phyloP scores from a whole-genome alignment of 352 stramenopile genomes.

The Globisporangium acanthophoron region DNA sequence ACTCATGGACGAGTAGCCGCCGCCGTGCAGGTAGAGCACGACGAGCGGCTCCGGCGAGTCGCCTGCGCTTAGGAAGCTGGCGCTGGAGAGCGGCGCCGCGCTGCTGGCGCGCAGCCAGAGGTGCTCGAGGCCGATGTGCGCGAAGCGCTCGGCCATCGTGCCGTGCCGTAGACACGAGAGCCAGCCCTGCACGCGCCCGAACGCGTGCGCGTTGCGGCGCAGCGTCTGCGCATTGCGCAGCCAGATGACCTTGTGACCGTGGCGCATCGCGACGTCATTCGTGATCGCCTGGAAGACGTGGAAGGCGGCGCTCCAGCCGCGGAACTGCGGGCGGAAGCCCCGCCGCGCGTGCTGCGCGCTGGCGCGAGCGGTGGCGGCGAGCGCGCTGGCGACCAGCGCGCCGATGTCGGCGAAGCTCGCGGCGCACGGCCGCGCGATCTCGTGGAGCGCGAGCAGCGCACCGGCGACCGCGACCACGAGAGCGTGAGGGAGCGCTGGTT shows the following conservation, averaged over 20 bases:
- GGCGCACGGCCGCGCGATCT: not conserved
- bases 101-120: constrained; percentile 32
- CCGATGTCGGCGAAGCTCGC: not conserved
- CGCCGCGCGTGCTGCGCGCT: not conserved
- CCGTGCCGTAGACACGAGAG: constrained; percentile 26
- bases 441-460: constrained; percentile 1
- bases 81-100: not conserved
- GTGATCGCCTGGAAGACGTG: constrained; percentile 36
- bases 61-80: not conserved
- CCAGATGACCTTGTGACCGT: constrained; percentile 32
- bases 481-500: not conserved
- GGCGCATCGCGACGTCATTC: constrained; percentile 16
- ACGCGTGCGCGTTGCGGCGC: constrained; percentile 29
- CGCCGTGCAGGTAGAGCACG: constrained; percentile 57
- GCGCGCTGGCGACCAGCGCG: not conserved
- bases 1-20: constrained; percentile 47
- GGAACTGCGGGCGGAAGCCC: constrained; percentile 22
- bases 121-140: constrained; percentile 38
- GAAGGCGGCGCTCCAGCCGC: constrained; percentile 35
- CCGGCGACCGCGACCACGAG: not conserved
- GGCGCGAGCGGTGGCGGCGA: not conserved
- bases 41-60: constrained; percentile 18
- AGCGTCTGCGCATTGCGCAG: constrained; percentile 27
- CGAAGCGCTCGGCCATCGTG: constrained; percentile 22
- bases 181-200: constrained; percentile 24